Evolutionary conservation across 2,329 filamentous ascomycete species (phyloP).

Genomic region (Didymella sp.): DNA sequence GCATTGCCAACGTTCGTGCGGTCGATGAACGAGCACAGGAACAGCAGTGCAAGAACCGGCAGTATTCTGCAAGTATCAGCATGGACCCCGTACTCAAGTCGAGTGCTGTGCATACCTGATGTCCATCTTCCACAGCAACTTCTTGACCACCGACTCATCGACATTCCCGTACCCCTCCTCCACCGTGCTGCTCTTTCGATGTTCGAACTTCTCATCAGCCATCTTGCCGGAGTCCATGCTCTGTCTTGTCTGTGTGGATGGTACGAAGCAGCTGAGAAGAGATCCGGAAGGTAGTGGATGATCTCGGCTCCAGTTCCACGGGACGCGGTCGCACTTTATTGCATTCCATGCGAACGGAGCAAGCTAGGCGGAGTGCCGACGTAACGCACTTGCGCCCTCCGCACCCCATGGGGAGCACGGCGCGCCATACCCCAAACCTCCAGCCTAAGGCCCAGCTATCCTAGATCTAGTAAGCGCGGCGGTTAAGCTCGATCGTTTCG

Average conservation of each 20-base stretch:
- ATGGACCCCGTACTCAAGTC: neutral
- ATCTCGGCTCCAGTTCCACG: neutral
- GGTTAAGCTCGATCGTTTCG: constrained; percentile 5
- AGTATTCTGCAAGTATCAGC: constrained; percentile 58
- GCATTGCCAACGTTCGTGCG: constrained; percentile 78
- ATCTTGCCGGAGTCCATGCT: constrained; percentile 27
- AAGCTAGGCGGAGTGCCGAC: too few relatives aligned
- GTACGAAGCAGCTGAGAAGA: neutral
- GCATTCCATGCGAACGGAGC: too few relatives aligned
- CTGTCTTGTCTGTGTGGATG: neutral
- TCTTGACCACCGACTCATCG: constrained; percentile 27
- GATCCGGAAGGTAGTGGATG: neutral
- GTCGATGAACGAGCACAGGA: constrained; percentile 70
- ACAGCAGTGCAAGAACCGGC: constrained; percentile 68
- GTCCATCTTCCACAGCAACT: constrained; percentile 62
- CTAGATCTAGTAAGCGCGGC: neutral
- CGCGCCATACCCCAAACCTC: neutral
- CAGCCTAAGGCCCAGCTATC: neutral
- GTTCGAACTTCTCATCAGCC: constrained; percentile 38
- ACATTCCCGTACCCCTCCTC: constrained; percentile 26
- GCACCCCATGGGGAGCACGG: constrained; percentile 9
- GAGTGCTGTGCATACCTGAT: constrained; percentile 49
- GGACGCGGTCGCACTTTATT: neutral
- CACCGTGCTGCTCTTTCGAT: constrained; percentile 20
- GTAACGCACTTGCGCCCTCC: neutral